Base-by-base conservation (phyloP, 331 rosid genomes). In the Telfairia occidentalis region DNA sequence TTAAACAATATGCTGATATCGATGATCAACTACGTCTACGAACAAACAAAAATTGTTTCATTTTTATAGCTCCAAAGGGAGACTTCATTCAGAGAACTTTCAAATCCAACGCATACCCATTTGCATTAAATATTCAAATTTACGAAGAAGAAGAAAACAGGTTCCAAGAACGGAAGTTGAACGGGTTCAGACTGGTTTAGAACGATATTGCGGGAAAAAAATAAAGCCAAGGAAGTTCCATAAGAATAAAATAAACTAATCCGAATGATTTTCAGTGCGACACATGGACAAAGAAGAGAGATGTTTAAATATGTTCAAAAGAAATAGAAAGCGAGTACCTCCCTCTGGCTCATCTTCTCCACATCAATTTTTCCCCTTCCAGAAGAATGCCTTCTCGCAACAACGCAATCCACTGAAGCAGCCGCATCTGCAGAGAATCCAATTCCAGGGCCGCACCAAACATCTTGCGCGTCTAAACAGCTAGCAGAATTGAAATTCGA, bases 361-460 rank as follows among this genome's bases (percentile, higher is more conserved):
- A 74, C 88, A 83, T 90, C 96, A 80, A 88, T 87, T 84, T 83
- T 95, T 21, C 89, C 90, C 79, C 97, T 88, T 5, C 87, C 81
- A 74, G 95, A 75, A 38, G 73, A 85, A 85, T 91, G 83, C 40
- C 81, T 85, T 80, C 97, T 82, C 0, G 90, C 85, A 79, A 87
- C 99, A 28, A 84, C 96, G 58, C 97, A 86, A 72, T 95, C 99
- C 37, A 87, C 88, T 26, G 97, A 87, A 10, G 91, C 80, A 37
- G 87, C 85, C 57, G 85, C 81, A 80, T 85, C 96, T 2, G 89
- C 67, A 3, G 90, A 87, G 61, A 94, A 89, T 64, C 97, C 98
- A 83, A 90, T 87, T 79, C 97, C 96, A 5, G 98, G 98, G 18
- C 97, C 97, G 79, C 99, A 95, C 96, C 99, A 92, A 43, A 90